Conservation (phyloP, 371 early-diverging fungal species). For the Circinella minor region DNA sequence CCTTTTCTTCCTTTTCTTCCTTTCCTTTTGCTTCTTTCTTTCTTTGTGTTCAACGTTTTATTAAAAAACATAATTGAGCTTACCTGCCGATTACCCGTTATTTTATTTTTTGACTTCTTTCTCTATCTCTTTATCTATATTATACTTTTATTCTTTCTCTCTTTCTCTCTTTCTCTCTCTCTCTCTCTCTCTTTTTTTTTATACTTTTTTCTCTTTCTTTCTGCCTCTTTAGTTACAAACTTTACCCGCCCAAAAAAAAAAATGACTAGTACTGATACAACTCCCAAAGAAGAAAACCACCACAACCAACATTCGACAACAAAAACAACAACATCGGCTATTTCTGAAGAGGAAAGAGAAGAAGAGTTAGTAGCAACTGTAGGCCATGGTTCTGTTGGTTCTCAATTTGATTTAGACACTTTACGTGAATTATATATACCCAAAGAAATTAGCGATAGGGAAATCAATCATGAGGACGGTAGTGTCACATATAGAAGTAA, state of each 20-base stretch:
- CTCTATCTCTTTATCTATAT: no score
- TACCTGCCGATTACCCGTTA: no score
- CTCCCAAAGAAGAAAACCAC: not conserved
- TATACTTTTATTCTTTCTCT: no score
- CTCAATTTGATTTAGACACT: conserved; percentile 40
- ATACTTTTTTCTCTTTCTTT: not conserved
- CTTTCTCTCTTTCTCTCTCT: no score
- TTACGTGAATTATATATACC: conserved; percentile 56
- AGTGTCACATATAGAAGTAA: conserved; percentile 55
- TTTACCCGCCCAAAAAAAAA: no score
- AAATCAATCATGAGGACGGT: conserved; percentile 34
- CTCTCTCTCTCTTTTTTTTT: not conserved
- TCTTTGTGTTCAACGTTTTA: no score
- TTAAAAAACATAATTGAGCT: no score
- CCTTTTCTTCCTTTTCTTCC: no score
- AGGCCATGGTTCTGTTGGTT: conserved; percentile 49
- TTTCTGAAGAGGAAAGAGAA: no score
- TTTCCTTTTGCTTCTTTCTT: no score
- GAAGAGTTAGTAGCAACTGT: conserved; percentile 31
- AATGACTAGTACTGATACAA: conserved; percentile 3
- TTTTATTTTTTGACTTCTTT: no score
- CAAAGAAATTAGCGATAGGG: conserved; percentile 31
- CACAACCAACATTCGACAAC: no score
- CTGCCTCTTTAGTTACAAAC: not conserved
- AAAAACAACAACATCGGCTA: not conserved